Evolutionary conservation across 345 rosid species (phyloP).

Genomic region (Linum tenue): DNA sequence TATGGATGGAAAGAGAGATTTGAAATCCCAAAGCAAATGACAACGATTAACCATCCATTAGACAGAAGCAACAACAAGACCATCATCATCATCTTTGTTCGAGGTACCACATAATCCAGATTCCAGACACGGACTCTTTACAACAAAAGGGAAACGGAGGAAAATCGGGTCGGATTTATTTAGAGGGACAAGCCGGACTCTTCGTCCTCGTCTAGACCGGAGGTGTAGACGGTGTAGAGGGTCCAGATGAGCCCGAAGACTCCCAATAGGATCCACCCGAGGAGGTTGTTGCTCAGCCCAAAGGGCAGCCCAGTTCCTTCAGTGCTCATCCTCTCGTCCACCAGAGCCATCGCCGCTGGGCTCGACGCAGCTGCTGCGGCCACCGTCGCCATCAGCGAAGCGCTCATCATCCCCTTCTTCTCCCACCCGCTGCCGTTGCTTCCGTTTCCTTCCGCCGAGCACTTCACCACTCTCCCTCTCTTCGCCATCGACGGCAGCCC

Average conservation of each 20-base stretch:
- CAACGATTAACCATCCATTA: too few relatives aligned
- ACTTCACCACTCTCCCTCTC: constrained; percentile 58
- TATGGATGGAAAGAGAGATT: constrained; percentile 10
- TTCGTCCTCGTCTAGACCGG: constrained; percentile 71
- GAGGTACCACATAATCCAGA: background rate
- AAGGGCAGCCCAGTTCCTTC: constrained; percentile 95
- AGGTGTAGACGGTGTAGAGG: constrained; percentile 57
- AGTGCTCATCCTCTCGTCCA: constrained; percentile 78
- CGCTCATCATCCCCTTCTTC: constrained; percentile 29
- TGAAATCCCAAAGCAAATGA: constrained; percentile 4
- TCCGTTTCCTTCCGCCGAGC: constrained; percentile 41
- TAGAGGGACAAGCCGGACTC: constrained; percentile 88
- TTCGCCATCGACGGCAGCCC: constrained; percentile 52
- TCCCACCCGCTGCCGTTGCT: constrained; percentile 17
- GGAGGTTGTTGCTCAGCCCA: constrained; percentile 90
- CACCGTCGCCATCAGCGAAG: constrained; percentile 43
- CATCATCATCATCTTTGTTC: too few relatives aligned
- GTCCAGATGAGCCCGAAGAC: constrained; percentile 84
- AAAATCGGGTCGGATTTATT: constrained; percentile 13
- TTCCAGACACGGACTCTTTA: constrained; percentile 1
- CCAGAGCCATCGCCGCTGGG: constrained; percentile 71
- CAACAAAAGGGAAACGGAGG: constrained; percentile 6
- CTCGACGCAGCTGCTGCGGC: constrained; percentile 42
- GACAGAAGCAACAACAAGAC: too few relatives aligned
- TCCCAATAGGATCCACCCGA: constrained; percentile 82